phyloP scores from a whole-genome alignment of 2,329 filamentous ascomycete species.

The Myriosclerotinia scirpicola region DNA sequence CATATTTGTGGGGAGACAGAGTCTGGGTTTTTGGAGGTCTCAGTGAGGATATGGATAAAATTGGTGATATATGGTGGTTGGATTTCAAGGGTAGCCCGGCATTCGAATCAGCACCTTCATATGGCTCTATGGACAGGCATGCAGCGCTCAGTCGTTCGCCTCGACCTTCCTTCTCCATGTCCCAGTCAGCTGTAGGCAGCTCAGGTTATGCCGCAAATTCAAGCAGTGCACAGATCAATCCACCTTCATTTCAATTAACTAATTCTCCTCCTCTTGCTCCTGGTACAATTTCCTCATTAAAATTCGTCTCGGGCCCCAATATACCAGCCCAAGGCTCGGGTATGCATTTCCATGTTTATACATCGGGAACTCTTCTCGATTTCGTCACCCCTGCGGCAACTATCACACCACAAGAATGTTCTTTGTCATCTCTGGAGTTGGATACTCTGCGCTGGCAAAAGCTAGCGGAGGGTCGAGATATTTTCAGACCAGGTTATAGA shows the following conservation, averaged over 20 bases:
- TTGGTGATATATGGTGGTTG: constrained; percentile 95
- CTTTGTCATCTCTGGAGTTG: constrained; percentile 84
- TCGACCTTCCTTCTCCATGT: constrained; percentile 52
- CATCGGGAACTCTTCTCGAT: constrained; percentile 87
- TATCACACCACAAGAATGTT: constrained; percentile 83
- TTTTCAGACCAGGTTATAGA: constrained; percentile 87
- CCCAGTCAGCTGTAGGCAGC: constrained; percentile 54
- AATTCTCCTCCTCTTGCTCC: constrained; percentile 82
- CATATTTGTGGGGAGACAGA: constrained; percentile 86
- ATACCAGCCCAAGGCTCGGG: constrained; percentile 87
- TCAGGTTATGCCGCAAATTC: constrained; percentile 69
- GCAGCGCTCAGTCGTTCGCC: constrained; percentile 45
- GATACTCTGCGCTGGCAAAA: constrained; percentile 90
- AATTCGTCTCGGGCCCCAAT: constrained; percentile 83
- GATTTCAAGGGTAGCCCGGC: constrained; percentile 89
- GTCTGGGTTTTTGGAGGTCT: constrained; percentile 97
- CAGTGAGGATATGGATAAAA: constrained; percentile 95
- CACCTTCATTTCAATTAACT: constrained; percentile 64
- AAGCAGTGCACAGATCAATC: constrained; percentile 64
- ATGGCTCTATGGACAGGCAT: constrained; percentile 50
- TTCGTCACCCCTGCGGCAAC: constrained; percentile 91
- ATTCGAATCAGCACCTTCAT: constrained; percentile 69
- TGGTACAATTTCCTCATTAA: constrained; percentile 83
- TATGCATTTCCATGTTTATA: constrained; percentile 93
- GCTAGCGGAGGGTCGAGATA: constrained; percentile 87